phyloP scores from a whole-genome alignment of 306 rosid genomes.

The Echinosophora koreensis region DNA sequence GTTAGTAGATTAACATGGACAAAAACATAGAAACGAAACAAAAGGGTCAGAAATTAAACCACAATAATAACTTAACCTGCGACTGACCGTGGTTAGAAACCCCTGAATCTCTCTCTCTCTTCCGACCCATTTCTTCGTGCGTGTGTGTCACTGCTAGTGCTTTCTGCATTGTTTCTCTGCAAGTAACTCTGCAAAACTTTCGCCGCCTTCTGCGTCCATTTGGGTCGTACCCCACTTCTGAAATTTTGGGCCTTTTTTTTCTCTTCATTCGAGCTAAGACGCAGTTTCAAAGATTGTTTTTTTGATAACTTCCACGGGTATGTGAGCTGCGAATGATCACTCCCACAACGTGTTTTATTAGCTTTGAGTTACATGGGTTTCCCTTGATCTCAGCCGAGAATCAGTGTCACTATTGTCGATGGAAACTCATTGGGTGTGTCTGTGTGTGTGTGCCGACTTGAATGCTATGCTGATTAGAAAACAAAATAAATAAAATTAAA shows the following conservation, averaged over 20 bases:
- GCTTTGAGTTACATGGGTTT: conserved; percentile 44
- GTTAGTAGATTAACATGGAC: too few relatives aligned
- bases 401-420: conserved; percentile 48
- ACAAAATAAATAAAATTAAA: conserved; percentile 19
- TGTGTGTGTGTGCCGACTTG: conserved; percentile 39
- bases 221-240: conserved; percentile 47
- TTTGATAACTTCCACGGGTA: conserved; percentile 43
- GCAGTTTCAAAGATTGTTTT: conserved; percentile 41
- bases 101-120: conserved; percentile 36
- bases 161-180: conserved; percentile 53
- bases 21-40: neutral
- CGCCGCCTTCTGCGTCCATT: conserved; percentile 76
- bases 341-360: conserved; percentile 40
- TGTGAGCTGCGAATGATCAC: conserved; percentile 43
- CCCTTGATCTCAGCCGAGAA: conserved; percentile 50
- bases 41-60: conserved; percentile 22
- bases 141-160: conserved; percentile 37
- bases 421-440: conserved; percentile 38
- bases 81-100: conserved; percentile 50
- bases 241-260: conserved; percentile 50
- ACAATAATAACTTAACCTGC: neutral
- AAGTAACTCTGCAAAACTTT: conserved; percentile 55
- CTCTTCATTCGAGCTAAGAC: neutral
- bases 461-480: conserved; percentile 44
- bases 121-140: neutral